Evolutionary conservation across 352 stramenopile genomes (phyloP), one percentile per base, ranked within the genome.

Genomic region (Phytophthora sp.): DNA sequence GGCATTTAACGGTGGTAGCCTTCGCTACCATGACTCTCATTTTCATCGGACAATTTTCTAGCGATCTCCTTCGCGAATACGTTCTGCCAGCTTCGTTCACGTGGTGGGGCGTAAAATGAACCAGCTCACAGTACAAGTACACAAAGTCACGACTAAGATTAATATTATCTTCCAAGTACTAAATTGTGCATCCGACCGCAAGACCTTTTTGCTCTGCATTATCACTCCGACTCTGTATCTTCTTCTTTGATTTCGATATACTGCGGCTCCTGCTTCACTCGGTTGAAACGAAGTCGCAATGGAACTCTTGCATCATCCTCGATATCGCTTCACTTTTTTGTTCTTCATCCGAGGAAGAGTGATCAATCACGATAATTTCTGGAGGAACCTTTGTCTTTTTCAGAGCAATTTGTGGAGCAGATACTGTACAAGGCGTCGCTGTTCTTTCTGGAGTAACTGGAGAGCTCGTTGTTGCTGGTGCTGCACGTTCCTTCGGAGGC

Each of bases 1-100:
- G 84, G 85, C 82, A 93, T 44, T 57, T 93, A 18, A 83, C 80
- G 15, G 62, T 88, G 15, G 84, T 91, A 30, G 82, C 79, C 8
- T 95, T 95, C 49, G 76, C 79, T 39, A 80, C 85, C 5, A 95
- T 94, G 85, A 89, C 81, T 20, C 73, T 95, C 20, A 93, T 93
- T 63, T 95, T 91, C 49, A 89, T 93, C 46, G 87, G 85, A 41
- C 87, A 95, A 74, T 86, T 89, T 55, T 84, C 74, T 11, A 93
- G 83, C 49, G 85, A 91, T 47, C 44, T 91, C 26, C 74, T 91
- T 58, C 74, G 81, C 15, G 63, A 73, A 31, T 86, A 91, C 46
- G 65, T 91, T 21, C 54, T 90, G n/a, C 82, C 82, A 18, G 57
- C 73, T 33, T 89, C 75, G 65, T 91, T 90, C 59, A 82, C 61